These are phyloP conservation scores for Aspergillus ochraceoroseus DNA, from an alignment of 2,329 filamentous ascomycete species.

Conservation along the genomic window DNA sequence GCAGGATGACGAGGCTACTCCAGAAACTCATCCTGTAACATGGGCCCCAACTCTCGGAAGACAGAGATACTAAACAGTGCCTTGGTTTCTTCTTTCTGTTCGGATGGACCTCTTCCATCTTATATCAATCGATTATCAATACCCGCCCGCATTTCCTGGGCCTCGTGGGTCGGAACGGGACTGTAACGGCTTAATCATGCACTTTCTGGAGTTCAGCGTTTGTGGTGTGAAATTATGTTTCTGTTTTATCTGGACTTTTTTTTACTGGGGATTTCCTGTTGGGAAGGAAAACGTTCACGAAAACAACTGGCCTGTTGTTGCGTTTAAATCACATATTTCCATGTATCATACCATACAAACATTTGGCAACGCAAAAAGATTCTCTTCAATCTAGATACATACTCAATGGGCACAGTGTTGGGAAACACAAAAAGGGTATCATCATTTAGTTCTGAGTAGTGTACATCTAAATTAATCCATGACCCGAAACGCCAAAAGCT, in stretches of 20 bases:
- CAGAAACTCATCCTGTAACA: slow-evolving; percentile 82
- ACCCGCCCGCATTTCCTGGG: not conserved
- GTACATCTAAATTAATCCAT: not conserved
- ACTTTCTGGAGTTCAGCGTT: slow-evolving; percentile 34
- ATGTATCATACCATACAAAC: too few relatives aligned
- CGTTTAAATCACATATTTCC: too few relatives aligned
- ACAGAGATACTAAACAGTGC: slow-evolving; percentile 60
- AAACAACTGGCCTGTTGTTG: too few relatives aligned
- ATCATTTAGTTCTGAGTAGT: slow-evolving; percentile 7
- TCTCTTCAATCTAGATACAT: too few relatives aligned
- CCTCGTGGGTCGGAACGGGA: not conserved
- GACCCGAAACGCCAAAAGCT: slow-evolving; percentile 4
- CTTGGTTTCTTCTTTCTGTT: not conserved
- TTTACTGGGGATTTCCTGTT: too few relatives aligned
- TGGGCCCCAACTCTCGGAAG: slow-evolving; percentile 81
- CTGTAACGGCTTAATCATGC: slow-evolving; percentile 15
- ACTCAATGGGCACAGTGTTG: too few relatives aligned
- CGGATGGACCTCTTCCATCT: too few relatives aligned
- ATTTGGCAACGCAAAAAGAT: too few relatives aligned
- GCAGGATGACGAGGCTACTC: slow-evolving; percentile 82
- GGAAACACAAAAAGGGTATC: too few relatives aligned
- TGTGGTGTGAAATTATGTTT: slow-evolving; percentile 13
- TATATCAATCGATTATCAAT: too few relatives aligned
- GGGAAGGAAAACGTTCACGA: too few relatives aligned
- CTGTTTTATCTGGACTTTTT: too few relatives aligned